A percentile compares a stretch with the other conserved stretches of the same genome.
Conservation (phyloP, 768 basidiomycete species). For the Pholiota molesta region DNA sequence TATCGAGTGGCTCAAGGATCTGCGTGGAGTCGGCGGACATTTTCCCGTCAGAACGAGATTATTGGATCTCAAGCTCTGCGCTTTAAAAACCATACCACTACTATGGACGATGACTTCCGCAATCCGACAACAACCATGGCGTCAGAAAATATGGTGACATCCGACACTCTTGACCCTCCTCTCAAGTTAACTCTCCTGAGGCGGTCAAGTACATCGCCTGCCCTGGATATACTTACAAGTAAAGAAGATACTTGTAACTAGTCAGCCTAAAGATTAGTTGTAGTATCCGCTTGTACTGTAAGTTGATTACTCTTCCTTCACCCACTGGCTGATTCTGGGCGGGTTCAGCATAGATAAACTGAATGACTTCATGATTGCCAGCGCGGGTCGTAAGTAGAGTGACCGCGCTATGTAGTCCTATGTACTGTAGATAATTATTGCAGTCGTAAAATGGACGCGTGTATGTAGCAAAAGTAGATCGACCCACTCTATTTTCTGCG, state of each 20-base stretch:
- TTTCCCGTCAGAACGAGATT: conserved; percentile 1
- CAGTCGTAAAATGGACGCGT: not conserved
- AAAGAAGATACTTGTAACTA: not conserved
- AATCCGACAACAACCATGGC: not conserved
- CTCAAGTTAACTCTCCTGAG: not conserved
- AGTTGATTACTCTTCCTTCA: not conserved
- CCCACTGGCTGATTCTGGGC: not conserved
- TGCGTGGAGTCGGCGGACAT: conserved; percentile 8
- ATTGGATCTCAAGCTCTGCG: not conserved
- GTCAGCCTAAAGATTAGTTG: not conserved
- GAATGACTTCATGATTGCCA: not conserved
- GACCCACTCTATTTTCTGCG: not conserved
- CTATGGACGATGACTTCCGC: not conserved
- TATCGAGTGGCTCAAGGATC: conserved; percentile 10
- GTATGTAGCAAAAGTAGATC: not conserved
- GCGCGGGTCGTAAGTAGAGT: too few relatives aligned
- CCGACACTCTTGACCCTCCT: not conserved
- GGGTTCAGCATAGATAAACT: not conserved
- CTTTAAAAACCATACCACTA: not conserved
- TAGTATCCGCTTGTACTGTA: not conserved
- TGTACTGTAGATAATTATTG: not conserved
- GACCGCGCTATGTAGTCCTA: too few relatives aligned
- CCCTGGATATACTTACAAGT: not conserved
- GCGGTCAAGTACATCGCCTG: not conserved
- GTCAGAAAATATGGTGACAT: not conserved